Evolutionary conservation across 225 moss, liverwort and hornwort species (phyloP), one percentile per base, ranked within the genome.

Genomic region (Lunularia cruciata): DNA sequence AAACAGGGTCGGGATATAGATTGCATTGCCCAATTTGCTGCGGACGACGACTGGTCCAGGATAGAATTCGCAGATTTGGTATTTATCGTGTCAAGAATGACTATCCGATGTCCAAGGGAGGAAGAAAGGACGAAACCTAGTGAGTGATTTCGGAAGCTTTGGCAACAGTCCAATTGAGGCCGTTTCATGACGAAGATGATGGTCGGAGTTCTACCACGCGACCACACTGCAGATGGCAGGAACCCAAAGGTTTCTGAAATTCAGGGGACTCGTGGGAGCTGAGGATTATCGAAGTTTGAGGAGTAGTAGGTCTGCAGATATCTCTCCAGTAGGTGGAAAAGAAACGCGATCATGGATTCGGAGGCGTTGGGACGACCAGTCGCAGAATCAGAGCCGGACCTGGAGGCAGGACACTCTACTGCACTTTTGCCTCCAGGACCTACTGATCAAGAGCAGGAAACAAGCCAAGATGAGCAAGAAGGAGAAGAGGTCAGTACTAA

Each of bases 321-420:
- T 11, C 22, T 67, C 67, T 51, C 53, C 35, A 32, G 27, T 56
- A 55, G 69, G 56, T 19, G 42, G 31, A 55, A 39, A 69, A 31
- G 69, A 69, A 42, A 56, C 55, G 18, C 69, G 56, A 42, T 69
- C 69, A 69, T 69, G 69, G 69, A 55, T 68, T 68, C 68, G 68
- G 28, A 69, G 27, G 69, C 67, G 32, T 34, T 52, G 51, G 36
- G 23, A 49, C 49, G 51, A 52, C 22, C 51, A 48, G 48, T 19
- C n/a, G 27, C 35, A 25, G n/a, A 26, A 19, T 8, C 31, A 64
- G 8, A 2, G 3, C 46, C 49, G 20, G 69, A 69, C 69, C 39
- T 69, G 55, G 69, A 69, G 18, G 69, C 55, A 57, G 69, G 69
- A 56, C 40, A 56, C 55, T 19, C 42, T 39, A 7, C 39, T 69